Evolutionary conservation across 2,329 filamentous ascomycete species (phyloP), one percentile per base, ranked within the genome.

Genomic region (Ustulina deusta): DNA sequence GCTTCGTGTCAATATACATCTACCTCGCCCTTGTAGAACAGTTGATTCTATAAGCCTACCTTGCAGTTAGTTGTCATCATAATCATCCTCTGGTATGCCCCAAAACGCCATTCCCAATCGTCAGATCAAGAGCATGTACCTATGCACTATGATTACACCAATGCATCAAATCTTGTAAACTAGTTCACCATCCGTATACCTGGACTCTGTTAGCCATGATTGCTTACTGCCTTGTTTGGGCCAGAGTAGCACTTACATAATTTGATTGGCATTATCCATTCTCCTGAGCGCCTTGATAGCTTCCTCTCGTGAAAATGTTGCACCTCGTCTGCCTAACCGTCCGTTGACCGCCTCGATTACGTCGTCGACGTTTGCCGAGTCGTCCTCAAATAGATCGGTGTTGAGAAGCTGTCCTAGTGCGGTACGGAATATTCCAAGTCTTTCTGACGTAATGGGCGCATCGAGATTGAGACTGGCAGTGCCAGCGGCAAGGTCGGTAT

Each of bases 331-430:
- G 15, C 87, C 85, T 54, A 97, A 74, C 73, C 89, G 88, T 3
- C 82, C 83, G 78, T 99, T 99, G 58, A 99, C 92, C 9, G 92
- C 92, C 3, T 85, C 86, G 20, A 97, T 85, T 36, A 99, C 85
- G 29, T 88, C 87, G 69, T 90, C 88, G 1, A 97, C 86, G 68
- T 91, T 86, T 15, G 94, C 93, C 20, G 90, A 89, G 75, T 98
- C 96, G 69, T 97, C 93, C 36, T 90, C 89, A 78, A 99, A 99
- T n/a, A 99, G 80, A 13, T 88, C 85, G 0, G 91, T 91, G 74
- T 91, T 91, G 75, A 97, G 90, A 61, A 99, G 84, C 74, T 93
- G 91, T 27, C 96, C 96, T 2, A 99, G 85, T 1, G 92, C 88
- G 11, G 88, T 88, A 62, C 93, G 90, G 89, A 99, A 99, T 1